Evolutionary conservation across 2,329 filamentous ascomycete genomes (phyloP), one percentile per base, ranked within the genome.

Genomic region (Aspergillus quadrilineatus): DNA sequence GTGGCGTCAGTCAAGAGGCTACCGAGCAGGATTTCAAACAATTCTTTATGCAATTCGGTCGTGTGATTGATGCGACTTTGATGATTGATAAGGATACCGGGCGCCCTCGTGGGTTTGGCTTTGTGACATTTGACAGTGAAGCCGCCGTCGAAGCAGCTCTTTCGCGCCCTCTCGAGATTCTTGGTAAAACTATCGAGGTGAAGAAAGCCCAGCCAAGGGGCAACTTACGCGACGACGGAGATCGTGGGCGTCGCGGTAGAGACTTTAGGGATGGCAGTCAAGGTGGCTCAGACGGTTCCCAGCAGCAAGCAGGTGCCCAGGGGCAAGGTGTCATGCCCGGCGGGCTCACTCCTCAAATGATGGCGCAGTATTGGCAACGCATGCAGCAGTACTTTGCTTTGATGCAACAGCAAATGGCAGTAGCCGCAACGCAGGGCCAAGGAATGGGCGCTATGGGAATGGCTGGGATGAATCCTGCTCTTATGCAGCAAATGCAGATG

Each of bases 71-170:
- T 76, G 94, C 94, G 1, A 99, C 94, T 0, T 85, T 99, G 2
- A 99, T 99, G 94, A 99, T 99, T 87, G 94, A 99, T 74, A 99
- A 99, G 77, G 94, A 99, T 73, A 99, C 94, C 0, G 94, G 94
- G n/a, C 86, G 94, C 41, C 94, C 94, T 2, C 85, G 94, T 69
- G 94, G 94, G 1, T 99, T 99, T 69, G 94, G 94, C 12, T 99
- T 99, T 73, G 94, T 99, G 52, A 99, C 94, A 0, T 99, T 99
- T 66, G 94, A 99, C 75, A 95, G 88, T 64, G 94, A 99, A 69
- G 87, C 90, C 14, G 94, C 94, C 15, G 94, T 99, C 44, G 94
- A 99, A 63, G 89, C 90, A 34, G 96, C 92, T 59, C 85, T 99
- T 43, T 86, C 88, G 55, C 84, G 87, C 22, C 89, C 91, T 14